Conservation (phyloP, 2,329 filamentous ascomycete genomes). For the Didymella arachidicola region DNA sequence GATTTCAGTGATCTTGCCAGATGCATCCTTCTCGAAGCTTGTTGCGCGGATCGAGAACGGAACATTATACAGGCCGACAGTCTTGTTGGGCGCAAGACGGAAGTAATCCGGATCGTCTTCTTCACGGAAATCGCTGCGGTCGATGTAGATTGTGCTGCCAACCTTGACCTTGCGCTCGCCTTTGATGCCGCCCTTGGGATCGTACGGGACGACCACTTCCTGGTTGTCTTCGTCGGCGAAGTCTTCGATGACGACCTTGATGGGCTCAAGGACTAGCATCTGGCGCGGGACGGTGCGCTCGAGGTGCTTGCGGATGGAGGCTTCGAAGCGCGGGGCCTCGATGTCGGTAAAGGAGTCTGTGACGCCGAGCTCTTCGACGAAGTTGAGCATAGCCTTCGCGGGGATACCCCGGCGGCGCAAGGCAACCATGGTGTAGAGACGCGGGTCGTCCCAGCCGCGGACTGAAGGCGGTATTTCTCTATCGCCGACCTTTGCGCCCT, state of each 20-base stretch:
- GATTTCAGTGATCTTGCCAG: slow-evolving; percentile 71
- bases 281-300: slow-evolving; percentile 87
- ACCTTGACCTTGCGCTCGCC: slow-evolving; percentile 67
- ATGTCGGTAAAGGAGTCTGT: slow-evolving; percentile 83
- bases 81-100: slow-evolving; percentile 77
- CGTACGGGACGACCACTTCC: slow-evolving; percentile 77
- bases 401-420: slow-evolving; percentile 86
- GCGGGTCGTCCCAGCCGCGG: slow-evolving; percentile 88
- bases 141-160: slow-evolving; percentile 84
- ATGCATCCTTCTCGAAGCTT: slow-evolving; percentile 71
- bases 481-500: slow-evolving; percentile 60
- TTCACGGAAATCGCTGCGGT: slow-evolving; percentile 79
- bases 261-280: slow-evolving; percentile 87
- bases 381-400: slow-evolving; percentile 85
- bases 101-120: slow-evolving; percentile 77
- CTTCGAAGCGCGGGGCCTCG: slow-evolving; percentile 82
- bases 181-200: slow-evolving; percentile 72
- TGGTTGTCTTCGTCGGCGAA: slow-evolving; percentile 71
- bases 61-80: slow-evolving; percentile 75
- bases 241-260: slow-evolving; percentile 83
- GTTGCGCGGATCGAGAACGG: slow-evolving; percentile 74
- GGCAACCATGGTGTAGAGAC: slow-evolving; percentile 85
- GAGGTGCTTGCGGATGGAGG: slow-evolving; percentile 83
- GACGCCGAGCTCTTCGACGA: slow-evolving; percentile 90
- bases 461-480: slow-evolving; percentile 64